A percentile compares a stretch with the other conserved stretches of the same genome.
Evolutionary conservation across 1,284 basidiomycete species (phyloP).

Genomic region (Cryptococcus sp.): DNA sequence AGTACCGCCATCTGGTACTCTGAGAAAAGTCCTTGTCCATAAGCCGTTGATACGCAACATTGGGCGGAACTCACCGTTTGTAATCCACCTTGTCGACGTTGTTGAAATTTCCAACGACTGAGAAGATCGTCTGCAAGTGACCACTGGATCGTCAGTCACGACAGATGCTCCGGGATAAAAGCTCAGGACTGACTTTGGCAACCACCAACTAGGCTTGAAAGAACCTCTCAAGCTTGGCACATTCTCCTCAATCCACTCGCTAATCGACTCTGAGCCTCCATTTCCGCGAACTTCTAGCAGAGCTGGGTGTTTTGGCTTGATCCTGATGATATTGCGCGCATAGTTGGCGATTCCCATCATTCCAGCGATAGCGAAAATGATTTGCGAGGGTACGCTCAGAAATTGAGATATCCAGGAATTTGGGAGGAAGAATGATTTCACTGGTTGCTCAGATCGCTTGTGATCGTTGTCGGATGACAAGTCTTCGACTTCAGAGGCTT

Average conservation of each 20-base stretch:
- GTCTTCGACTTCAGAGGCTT: not conserved
- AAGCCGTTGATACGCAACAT: not conserved
- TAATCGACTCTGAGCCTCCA: not conserved
- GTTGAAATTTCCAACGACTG: slow-evolving; percentile 57
- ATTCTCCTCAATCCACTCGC: slow-evolving; percentile 36
- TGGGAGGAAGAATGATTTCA: slow-evolving; percentile 9
- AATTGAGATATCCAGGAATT: slow-evolving; percentile 4
- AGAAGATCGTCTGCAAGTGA: slow-evolving; percentile 50
- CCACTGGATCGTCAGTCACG: slow-evolving; percentile 27
- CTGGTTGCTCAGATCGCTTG: not conserved
- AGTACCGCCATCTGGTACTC: slow-evolving; percentile 65
- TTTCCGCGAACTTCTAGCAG: slow-evolving; percentile 4
- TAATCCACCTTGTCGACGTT: slow-evolving; percentile 67
- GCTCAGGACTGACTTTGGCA: slow-evolving; percentile 38
- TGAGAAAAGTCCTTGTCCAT: slow-evolving; percentile 56
- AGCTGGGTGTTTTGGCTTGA: slow-evolving; percentile 23
- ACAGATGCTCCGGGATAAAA: not conserved
- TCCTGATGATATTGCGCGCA: slow-evolving; percentile 38
- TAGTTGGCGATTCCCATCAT: slow-evolving; percentile 36
- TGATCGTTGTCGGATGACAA: not conserved
- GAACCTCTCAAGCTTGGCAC: slow-evolving; percentile 40
- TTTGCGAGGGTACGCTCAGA: slow-evolving; percentile 18
- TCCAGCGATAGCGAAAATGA: slow-evolving; percentile 30
- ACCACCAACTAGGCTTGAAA: slow-evolving; percentile 48
- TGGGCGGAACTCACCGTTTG: slow-evolving; percentile 58